phyloP scores from a whole-genome alignment of 2,329 filamentous ascomycete genomes.

The Nigrograna mackinnonii region DNA sequence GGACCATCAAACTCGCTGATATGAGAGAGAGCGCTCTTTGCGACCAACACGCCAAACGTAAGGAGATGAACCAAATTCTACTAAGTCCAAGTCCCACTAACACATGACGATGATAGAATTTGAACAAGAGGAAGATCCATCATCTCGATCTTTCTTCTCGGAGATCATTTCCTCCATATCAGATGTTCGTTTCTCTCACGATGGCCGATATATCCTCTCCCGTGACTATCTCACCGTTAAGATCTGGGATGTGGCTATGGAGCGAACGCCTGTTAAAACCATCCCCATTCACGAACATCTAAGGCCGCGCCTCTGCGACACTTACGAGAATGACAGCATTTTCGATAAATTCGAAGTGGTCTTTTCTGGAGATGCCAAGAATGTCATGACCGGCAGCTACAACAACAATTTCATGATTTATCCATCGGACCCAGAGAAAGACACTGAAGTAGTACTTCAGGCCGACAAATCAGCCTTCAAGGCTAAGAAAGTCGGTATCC shows the following conservation, averaged over 20 bases:
- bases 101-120: too few relatives aligned
- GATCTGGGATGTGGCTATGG: slow-evolving; percentile 99
- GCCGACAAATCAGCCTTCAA: slow-evolving; percentile 99
- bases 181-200: slow-evolving; percentile 94
- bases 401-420: slow-evolving; percentile 99
- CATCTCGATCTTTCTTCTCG: slow-evolving; percentile 97
- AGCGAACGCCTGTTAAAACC: slow-evolving; percentile 94
- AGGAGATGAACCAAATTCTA: slow-evolving; percentile 43
- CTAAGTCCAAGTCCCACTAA: too few relatives aligned
- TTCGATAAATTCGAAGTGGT: slow-evolving; percentile 99
- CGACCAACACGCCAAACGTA: slow-evolving; percentile 94
- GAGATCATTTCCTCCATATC: slow-evolving; percentile 99
- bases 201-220: slow-evolving; percentile 95
- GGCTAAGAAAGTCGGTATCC: slow-evolving; percentile 98
- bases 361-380: slow-evolving; percentile 96
- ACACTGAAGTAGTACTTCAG: slow-evolving; percentile 95
- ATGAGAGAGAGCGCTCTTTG: slow-evolving; percentile 97
- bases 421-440: slow-evolving; percentile 91
- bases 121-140: slow-evolving; percentile 97
- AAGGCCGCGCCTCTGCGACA: slow-evolving; percentile 90
- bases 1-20: slow-evolving; percentile 97
- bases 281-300: slow-evolving; percentile 99
- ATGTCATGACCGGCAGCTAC: slow-evolving; percentile 99
- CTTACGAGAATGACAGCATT: slow-evolving; percentile 98
- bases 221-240: slow-evolving; percentile 98